Base-by-base conservation (phyloP, 169 alveolate genomes). In the Plasmodium coatneyi region DNA sequence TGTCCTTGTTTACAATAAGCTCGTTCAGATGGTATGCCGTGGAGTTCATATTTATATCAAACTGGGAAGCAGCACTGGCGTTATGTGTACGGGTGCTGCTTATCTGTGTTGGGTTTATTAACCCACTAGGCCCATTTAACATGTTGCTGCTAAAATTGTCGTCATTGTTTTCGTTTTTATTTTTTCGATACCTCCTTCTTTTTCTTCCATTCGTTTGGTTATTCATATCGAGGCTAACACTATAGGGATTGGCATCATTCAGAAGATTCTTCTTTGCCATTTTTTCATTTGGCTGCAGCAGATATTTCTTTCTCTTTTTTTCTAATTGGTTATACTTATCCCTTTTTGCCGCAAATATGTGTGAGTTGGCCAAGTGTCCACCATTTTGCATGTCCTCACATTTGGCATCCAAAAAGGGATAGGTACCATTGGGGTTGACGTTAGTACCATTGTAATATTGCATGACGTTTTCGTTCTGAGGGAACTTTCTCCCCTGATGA, bases 261-360 rank as follows among this genome's bases (percentile, higher is more conserved):
- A 32, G 32, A n/a, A 56, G 16, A 30, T 34, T 54, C 6, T 54
- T 83, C n/a, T 70, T 43, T 7, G 56, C 9, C 28, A 5, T 60
- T 16, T 56, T 25, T 16, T 86, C 86, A 49, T 52, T 79, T 41
- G 39, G 39, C 5, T 86, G 80, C 1, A 49, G 80, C 12, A 86
- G 28, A 30, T 76, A 74, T 76, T 46, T 86, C 25, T 76, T 86
- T 36, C 93, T 72, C 54, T 86, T 86, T 25, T 43, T 36, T 86
- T 54, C 86, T 14, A 76, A 9, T 12, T 54, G 25, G 30, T 34
- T 74, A 49, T 74, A 41, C 70, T 86, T 86, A 32, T 74, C 71
- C 30, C 41, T 56, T 76, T 32, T 86, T 6, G 52, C 22, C 9
- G 41, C 4, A 10, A 60, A 3, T 5, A 4, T 10, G 7, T 74